These are phyloP conservation scores for Poterioochromonas sp. DNA, from an alignment of 352 stramenopile species.

Conservation along the genomic window DNA sequence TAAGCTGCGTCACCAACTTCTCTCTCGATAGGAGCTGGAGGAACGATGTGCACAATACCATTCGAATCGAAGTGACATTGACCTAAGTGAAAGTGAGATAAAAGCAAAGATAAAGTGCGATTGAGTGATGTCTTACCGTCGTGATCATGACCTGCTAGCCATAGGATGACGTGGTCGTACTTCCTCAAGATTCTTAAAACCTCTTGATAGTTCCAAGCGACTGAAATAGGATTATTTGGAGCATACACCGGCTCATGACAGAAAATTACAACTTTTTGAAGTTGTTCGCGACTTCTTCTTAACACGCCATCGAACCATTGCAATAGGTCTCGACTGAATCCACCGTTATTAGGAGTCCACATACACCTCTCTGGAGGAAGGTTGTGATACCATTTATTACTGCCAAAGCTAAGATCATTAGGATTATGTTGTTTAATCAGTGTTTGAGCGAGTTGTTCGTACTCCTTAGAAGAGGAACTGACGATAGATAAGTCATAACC, in stretches of 20 bases:
- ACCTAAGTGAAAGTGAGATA: too few species aligned
- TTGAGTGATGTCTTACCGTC: too few species aligned
- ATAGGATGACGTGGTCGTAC: neutral
- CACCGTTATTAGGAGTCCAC: slow-evolving; percentile 20
- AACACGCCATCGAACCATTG: neutral
- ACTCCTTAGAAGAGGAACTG: neutral
- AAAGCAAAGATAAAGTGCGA: too few species aligned
- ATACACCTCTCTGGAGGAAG: neutral
- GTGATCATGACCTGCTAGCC: slow-evolving; percentile 24
- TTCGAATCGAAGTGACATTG: neutral
- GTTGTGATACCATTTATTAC: neutral
- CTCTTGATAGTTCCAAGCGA: slow-evolving; percentile 4
- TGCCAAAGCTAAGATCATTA: neutral
- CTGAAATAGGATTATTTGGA: neutral
- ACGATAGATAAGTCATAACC: slow-evolving; percentile 10
- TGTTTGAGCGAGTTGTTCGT: neutral
- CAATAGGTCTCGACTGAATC: neutral
- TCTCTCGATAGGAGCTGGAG: slow-evolving; percentile 6
- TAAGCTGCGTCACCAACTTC: neutral
- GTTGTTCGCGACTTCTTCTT: neutral
- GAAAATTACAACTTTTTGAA: slow-evolving; percentile 22
- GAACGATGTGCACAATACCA: slow-evolving; percentile 1
- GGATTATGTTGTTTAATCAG: slow-evolving; percentile 3
- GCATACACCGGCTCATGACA: slow-evolving; percentile 9
- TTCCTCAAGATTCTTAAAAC: neutral